Evolutionary conservation across 2,329 filamentous ascomycete species (phyloP).

Genomic region (Falciphora oryzae): DNA sequence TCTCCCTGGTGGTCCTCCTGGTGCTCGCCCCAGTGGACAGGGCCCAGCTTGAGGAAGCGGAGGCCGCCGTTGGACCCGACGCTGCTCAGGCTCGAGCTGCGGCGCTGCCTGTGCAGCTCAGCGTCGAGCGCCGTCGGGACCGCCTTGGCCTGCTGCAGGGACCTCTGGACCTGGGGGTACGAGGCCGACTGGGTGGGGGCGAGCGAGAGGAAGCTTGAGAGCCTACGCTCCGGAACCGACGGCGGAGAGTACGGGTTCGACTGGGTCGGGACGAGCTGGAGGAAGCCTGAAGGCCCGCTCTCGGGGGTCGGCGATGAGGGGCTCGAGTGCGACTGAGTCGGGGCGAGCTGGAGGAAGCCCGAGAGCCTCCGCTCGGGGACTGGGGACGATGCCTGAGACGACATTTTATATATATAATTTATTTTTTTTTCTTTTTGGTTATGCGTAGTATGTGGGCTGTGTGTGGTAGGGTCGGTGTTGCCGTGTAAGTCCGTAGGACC

Average conservation of each 20-base stretch:
- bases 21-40: constrained; percentile 59
- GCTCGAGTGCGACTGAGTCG: constrained; percentile 51
- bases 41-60: constrained; percentile 58
- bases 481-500: not conserved
- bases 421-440: not conserved
- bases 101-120: constrained; percentile 31
- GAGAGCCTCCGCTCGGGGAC: not conserved
- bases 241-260: constrained; percentile 47
- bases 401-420: constrained; percentile 1
- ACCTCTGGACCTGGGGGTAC: constrained; percentile 40
- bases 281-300: constrained; percentile 31
- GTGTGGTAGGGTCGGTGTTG: not conserved
- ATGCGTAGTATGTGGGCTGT: not conserved
- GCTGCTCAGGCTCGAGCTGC: constrained; percentile 51
- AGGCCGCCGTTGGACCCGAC: constrained; percentile 30
- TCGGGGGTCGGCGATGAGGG: constrained; percentile 23
- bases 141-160: constrained; percentile 22
- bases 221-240: constrained; percentile 14
- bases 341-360: constrained; percentile 52
- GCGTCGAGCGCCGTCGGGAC: constrained; percentile 11
- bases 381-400: not conserved
- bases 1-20: constrained; percentile 50
- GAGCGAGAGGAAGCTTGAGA: constrained; percentile 46
- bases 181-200: constrained; percentile 53
- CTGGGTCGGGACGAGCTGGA: constrained; percentile 51